Evolutionary conservation across 768 basidiomycete species (phyloP).

Genomic region (Holtermanniella nyarrowii): DNA sequence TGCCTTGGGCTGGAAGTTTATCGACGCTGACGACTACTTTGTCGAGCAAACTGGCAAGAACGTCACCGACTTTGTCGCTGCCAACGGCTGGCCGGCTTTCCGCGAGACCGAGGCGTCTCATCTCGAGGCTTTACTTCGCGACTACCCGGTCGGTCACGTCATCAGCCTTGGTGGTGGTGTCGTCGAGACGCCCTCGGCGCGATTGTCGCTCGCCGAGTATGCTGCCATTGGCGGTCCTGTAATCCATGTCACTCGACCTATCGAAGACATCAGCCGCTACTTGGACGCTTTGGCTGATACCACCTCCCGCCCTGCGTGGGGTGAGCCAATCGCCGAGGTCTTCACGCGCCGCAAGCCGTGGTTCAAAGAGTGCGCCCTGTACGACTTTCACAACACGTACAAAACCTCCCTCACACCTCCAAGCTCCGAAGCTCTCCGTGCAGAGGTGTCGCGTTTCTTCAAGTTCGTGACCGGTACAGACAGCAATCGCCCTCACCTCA

Average conservation of each 20-base stretch:
- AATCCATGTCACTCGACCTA: conserved; percentile 69
- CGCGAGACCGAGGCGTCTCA: conserved; percentile 64
- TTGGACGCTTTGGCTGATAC: conserved; percentile 53
- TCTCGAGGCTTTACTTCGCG: conserved; percentile 56
- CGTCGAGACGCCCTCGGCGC: conserved; percentile 70
- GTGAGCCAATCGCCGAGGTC: conserved; percentile 74
- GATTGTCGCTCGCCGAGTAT: conserved; percentile 62
- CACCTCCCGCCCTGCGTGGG: conserved; percentile 72
- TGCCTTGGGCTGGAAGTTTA: conserved; percentile 58
- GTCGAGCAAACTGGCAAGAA: conserved; percentile 53
- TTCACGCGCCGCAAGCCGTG: conserved; percentile 72
- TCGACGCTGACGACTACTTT: conserved; percentile 81
- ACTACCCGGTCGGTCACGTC: conserved; percentile 54
- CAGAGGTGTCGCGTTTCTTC: conserved; percentile 77
- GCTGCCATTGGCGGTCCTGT: conserved; percentile 56
- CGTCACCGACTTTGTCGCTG: conserved; percentile 66
- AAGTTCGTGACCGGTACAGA: conserved; percentile 64
- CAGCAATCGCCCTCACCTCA: conserved; percentile 47
- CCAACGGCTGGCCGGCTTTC: conserved; percentile 82
- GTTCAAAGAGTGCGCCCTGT: conserved; percentile 69
- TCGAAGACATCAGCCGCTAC: conserved; percentile 71
- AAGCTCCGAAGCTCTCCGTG: conserved; percentile 28
- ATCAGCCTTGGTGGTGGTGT: conserved; percentile 91
- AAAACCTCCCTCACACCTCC: not conserved
- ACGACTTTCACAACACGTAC: conserved; percentile 68